phyloP scores from a whole-genome alignment of 495 filamentous ascomycete species.

The Staphylotrichum longicolle region DNA sequence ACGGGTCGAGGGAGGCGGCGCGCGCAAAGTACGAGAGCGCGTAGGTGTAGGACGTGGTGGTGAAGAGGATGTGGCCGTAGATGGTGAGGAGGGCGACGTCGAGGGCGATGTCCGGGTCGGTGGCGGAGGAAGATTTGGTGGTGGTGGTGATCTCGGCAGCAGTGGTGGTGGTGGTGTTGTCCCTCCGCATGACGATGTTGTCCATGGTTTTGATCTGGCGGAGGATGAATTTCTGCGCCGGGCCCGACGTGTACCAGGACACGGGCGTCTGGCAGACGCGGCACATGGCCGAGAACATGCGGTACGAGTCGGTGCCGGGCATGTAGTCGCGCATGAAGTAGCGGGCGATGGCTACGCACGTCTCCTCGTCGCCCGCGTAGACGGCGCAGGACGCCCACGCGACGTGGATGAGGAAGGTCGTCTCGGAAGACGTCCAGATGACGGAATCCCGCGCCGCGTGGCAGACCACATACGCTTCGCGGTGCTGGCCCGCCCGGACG shows the following conservation, averaged over 20 bases:
- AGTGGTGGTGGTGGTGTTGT: neutral
- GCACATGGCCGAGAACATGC: conserved; percentile 70
- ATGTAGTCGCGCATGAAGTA: conserved; percentile 86
- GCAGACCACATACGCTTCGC: conserved; percentile 74
- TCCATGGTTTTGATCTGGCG: conserved; percentile 92
- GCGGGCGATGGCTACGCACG: conserved; percentile 62
- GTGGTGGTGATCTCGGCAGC: conserved; percentile 2
- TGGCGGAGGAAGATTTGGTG: conserved; percentile 11
- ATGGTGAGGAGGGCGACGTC: conserved; percentile 72
- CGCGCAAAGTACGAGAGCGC: conserved; percentile 89
- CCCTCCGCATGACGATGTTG: conserved; percentile 31
- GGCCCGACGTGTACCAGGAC: conserved; percentile 58
- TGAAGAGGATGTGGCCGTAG: conserved; percentile 84
- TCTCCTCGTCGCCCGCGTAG: conserved; percentile 73
- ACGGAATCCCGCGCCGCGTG: conserved; percentile 70
- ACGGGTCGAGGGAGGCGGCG: conserved; percentile 72
- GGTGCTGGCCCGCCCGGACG: conserved; percentile 53
- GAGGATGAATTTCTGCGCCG: conserved; percentile 81
- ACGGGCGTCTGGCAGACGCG: conserved; percentile 59
- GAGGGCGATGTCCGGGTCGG: conserved; percentile 37
- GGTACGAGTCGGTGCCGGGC: conserved; percentile 79
- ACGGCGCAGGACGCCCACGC: conserved; percentile 85
- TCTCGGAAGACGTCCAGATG: conserved; percentile 69
- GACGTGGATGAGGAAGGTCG: conserved; percentile 70
- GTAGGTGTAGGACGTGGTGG: conserved; percentile 71